phyloP scores from a whole-genome alignment of 306 rosid genomes.

The Inga oerstediana region DNA sequence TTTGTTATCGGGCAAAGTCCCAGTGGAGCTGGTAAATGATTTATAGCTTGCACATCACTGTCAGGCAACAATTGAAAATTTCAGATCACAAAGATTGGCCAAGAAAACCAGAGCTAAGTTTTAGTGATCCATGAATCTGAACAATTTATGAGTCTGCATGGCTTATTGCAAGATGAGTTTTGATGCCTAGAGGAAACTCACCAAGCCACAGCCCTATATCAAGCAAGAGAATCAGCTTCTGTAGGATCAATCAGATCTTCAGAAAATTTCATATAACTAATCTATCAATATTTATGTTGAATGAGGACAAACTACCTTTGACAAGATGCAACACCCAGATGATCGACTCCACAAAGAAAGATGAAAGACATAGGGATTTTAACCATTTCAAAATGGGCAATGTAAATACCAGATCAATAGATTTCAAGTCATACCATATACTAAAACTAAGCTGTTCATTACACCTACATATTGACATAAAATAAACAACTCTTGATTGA shows the following conservation, averaged over 20 bases:
- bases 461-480: constrained; percentile 52
- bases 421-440: constrained; percentile 53
- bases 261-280: background rate
- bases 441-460: constrained; percentile 73
- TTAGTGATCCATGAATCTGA: background rate
- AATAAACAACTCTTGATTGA: background rate
- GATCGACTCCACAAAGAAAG: constrained; percentile 64
- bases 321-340: constrained; percentile 64
- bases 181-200: too few species aligned
- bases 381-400: constrained; percentile 7
- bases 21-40: background rate
- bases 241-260: background rate
- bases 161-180: background rate
- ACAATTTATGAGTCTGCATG: background rate
- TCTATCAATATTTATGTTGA: background rate
- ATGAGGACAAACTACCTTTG: constrained; percentile 38
- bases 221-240: background rate
- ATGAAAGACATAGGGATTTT: constrained; percentile 40
- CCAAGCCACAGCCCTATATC: too few species aligned
- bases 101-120: background rate
- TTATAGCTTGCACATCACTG: background rate
- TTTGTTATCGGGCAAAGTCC: background rate
- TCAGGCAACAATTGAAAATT: background rate
- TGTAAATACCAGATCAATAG: constrained; percentile 6
- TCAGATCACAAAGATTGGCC: background rate